Base-by-base conservation (phyloP, 2,329 filamentous ascomycete species). In the Trichoderma sp. region DNA sequence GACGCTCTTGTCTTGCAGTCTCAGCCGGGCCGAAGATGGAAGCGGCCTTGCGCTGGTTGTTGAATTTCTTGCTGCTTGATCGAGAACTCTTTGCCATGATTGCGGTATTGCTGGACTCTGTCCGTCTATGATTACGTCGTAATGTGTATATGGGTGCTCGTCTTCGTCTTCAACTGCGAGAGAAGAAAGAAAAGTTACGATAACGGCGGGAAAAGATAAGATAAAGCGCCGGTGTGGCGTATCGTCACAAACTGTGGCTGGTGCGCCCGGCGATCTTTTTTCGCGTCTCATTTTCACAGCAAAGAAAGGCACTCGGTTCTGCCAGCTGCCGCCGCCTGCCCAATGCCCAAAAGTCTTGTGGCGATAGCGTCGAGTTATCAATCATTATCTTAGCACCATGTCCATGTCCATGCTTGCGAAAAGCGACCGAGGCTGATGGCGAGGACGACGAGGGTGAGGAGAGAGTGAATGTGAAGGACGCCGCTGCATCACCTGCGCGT, bases 81-180 rank as follows among this genome's bases (percentile, higher is more conserved):
- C 95, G 88, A 73, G 92, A 86, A 80, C 93, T 92, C 81, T 97
- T 98, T 28, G 95, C 95, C 95, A 98, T 98, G 76, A 70, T 87
- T 79, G 68, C 57, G 43, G 36, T 68, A n/a, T 68, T 64, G 26
- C 6, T n/a, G 12, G 6, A 15, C 17, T 6, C 20, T 28, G 9
- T 20, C 50, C 15, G 43, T 43, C 11, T 57, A 30, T 55, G 30
- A 6, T 39, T 39, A 15, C 6, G n/a, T 20, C 30, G n/a, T 20
- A n/a, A n/a, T 34, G 0, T 1, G 12, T 20, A 12, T 20, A 39
- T n/a, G 3, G 23, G 4, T 53, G 32, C 34, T 39, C 3, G 32
- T 20, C 13, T 62, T 50, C 43, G 43, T 6, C 43, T 50, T n/a
- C 43, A 1, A 20, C 17, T 26, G 32, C 15, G 39, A 59, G 28